Evolutionary conservation across 2,329 filamentous ascomycete species (phyloP).

Genomic region (Phialophora tarda): DNA sequence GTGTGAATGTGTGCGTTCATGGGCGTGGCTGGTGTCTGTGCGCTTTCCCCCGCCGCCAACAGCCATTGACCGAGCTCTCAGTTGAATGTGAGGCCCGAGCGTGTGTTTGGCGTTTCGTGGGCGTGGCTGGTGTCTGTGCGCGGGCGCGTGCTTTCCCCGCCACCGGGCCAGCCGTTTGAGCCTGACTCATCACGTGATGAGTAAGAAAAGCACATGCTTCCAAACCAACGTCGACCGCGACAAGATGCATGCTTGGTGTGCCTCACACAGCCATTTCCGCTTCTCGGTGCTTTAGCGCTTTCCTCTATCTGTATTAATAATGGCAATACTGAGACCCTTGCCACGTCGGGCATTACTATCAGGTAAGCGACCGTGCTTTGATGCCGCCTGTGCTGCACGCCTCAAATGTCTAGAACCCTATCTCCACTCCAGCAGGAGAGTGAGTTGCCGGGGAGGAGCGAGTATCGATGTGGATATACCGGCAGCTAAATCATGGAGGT

Average conservation of each 20-base stretch:
- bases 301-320: conserved; percentile 20
- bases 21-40: no score
- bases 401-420: conserved; percentile 12
- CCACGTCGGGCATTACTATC: conserved; percentile 13
- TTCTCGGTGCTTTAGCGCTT: neutral
- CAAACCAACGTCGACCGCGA: neutral
- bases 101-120: neutral
- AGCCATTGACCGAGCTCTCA: neutral
- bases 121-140: no score
- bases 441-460: conserved; percentile 1
- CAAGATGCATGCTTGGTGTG: neutral
- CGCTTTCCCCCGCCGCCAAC: no score
- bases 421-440: conserved; percentile 3
- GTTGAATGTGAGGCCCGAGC: neutral
- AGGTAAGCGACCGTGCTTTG: conserved; percentile 12
- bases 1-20: no score
- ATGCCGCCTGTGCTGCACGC: conserved; percentile 1
- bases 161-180: neutral
- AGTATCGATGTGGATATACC: conserved; percentile 16
- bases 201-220: conserved; percentile 19
- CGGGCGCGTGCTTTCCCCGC: neutral
- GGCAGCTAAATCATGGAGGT: conserved; percentile 25
- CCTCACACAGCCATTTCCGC: conserved; percentile 4
- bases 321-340: conserved; percentile 11
- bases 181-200: conserved; percentile 1